phyloP scores from a whole-genome alignment of 441 rosid species.

The Bocquillonia castaneifolia region DNA sequence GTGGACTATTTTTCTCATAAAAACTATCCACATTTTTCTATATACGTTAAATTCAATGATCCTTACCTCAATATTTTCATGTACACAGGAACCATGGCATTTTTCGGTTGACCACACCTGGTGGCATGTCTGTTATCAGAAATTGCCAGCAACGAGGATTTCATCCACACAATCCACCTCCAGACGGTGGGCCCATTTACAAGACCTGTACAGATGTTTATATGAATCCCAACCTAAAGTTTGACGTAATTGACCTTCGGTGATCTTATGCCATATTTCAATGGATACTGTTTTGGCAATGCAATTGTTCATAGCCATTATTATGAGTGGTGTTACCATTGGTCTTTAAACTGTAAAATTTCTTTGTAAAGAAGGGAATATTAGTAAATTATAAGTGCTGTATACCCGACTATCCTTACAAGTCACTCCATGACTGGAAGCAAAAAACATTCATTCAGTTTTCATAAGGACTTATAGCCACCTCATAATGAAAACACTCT shows the following conservation, averaged over 20 bases:
- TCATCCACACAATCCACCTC: conserved; percentile 70
- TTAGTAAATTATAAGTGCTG: neutral
- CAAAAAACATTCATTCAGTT: neutral
- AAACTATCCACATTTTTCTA: neutral
- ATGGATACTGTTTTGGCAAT: conserved; percentile 12
- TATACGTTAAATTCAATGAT: neutral
- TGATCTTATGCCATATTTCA: conserved; percentile 29
- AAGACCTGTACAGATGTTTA: conserved; percentile 73
- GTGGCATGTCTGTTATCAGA: conserved; percentile 89
- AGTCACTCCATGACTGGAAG: neutral
- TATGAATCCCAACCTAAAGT: conserved; percentile 73
- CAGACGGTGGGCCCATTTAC: conserved; percentile 88
- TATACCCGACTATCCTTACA: neutral
- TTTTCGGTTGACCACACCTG: conserved; percentile 85
- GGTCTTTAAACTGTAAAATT: conserved; percentile 2
- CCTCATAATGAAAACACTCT: neutral
- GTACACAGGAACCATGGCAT: conserved; percentile 71
- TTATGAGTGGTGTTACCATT: neutral
- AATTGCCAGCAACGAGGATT: conserved; percentile 86
- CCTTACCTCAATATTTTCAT: neutral
- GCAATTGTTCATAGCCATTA: conserved; percentile 27
- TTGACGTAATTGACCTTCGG: conserved; percentile 84
- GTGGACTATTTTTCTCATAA: conserved; percentile 25
- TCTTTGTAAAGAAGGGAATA: neutral
- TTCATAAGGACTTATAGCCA: neutral